These are phyloP conservation scores for Colletotrichum eremochloae DNA, from an alignment of 2,329 filamentous ascomycete species.

Conservation along the genomic window DNA sequence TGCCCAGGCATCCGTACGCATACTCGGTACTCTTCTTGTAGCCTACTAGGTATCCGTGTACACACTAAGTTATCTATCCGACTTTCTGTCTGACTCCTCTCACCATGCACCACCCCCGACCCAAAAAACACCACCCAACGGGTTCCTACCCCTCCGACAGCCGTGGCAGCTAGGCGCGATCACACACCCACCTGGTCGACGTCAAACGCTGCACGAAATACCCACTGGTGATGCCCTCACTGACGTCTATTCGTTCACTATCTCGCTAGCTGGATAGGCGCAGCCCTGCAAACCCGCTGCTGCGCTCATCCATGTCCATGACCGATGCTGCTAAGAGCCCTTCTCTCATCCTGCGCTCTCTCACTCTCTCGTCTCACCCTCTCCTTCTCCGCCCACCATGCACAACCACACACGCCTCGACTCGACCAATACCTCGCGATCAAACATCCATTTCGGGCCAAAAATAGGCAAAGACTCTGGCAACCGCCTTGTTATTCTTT, in stretches of 20 bases:
- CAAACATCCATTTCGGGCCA: slow-evolving; percentile 16
- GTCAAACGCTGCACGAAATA: slow-evolving; percentile 22
- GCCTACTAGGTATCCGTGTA: not conserved
- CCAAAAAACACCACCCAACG: slow-evolving; percentile 25
- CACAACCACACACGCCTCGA: slow-evolving; percentile 20
- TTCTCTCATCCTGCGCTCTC: not conserved
- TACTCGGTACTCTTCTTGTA: slow-evolving; percentile 1
- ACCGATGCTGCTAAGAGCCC: slow-evolving; percentile 16
- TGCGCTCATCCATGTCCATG: slow-evolving; percentile 6
- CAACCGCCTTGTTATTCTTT: slow-evolving; percentile 19
- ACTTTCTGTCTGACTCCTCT: slow-evolving; percentile 18
- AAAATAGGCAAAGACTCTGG: slow-evolving; percentile 30
- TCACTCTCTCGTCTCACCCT: not conserved
- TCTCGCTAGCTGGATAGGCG: slow-evolving; percentile 5
- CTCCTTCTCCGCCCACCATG: slow-evolving; percentile 9
- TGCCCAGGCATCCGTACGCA: not conserved
- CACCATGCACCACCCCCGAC: slow-evolving; percentile 29
- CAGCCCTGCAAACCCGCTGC: slow-evolving; percentile 23
- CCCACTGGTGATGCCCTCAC: slow-evolving; percentile 40
- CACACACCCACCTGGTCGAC: slow-evolving; percentile 29
- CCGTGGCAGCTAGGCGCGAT: not conserved
- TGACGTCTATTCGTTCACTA: slow-evolving; percentile 38
- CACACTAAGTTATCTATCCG: not conserved
- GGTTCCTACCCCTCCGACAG: not conserved
- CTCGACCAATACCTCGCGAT: slow-evolving; percentile 16